These are phyloP conservation scores for Chrysanthemum seticuspe DNA, from an alignment of 129 eudicot genomes.

Conservation along the genomic window DNA sequence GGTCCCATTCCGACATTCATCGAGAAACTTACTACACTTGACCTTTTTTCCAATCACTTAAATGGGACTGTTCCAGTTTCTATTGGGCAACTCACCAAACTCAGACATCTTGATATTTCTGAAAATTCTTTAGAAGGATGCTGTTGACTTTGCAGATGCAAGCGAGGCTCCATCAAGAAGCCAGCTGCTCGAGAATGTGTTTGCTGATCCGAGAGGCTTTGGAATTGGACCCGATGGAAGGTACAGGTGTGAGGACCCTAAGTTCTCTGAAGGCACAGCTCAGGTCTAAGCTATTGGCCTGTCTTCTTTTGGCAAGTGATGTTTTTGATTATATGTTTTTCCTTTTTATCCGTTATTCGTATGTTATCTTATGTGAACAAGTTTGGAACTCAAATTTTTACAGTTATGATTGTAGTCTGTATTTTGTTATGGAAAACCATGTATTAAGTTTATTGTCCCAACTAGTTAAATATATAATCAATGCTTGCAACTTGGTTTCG, in stretches of 20 bases:
- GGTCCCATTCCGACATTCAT: too few relatives aligned
- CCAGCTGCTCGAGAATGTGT: slow-evolving; percentile 29
- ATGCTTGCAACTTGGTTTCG: too few relatives aligned
- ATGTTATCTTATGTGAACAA: slow-evolving; percentile 3
- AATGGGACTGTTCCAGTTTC: neutral
- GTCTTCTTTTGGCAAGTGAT: neutral
- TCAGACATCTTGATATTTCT: neutral
- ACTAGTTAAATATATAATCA: too few relatives aligned
- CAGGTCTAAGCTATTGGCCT: slow-evolving; percentile 16
- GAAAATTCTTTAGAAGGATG: slow-evolving; percentile 10
- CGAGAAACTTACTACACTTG: neutral
- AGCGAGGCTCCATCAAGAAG: slow-evolving; percentile 30
- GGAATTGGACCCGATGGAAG: slow-evolving; percentile 32
- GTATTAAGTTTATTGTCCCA: neutral
- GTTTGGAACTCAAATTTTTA: neutral
- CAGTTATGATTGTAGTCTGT: slow-evolving; percentile 21
- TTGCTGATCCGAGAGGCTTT: slow-evolving; percentile 30
- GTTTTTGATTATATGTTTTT: slow-evolving; percentile 6
- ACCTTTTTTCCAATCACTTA: neutral
- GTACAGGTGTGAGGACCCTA: slow-evolving; percentile 27
- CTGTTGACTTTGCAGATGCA: slow-evolving; percentile 28
- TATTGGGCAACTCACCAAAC: neutral
- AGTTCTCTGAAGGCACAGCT: slow-evolving; percentile 28
- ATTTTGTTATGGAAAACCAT: neutral
- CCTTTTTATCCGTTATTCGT: neutral